Percentiles rank a stretch among this genome's conserved stretches.
Conservation (phyloP, 495 filamentous ascomycete genomes). For the Penicillium tannophilum region DNA sequence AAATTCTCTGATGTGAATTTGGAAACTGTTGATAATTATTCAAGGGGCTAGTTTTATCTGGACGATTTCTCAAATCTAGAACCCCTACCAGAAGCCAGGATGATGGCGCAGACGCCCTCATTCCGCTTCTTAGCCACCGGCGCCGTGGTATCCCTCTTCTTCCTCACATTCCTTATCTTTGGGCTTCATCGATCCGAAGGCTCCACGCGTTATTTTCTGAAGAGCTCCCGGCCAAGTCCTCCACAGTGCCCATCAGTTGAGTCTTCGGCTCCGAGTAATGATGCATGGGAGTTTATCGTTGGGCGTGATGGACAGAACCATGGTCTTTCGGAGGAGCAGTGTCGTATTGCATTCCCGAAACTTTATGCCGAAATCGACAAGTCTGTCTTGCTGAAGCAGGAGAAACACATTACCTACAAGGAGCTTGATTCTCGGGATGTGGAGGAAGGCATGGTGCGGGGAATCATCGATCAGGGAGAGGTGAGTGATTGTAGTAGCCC, state of each 20-base stretch:
- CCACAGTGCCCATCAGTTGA: constrained; percentile 6
- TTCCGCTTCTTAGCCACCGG: constrained; percentile 39
- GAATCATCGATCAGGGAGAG: constrained; percentile 43
- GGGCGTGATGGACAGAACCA: constrained; percentile 41
- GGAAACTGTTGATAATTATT: neutral
- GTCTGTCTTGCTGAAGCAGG: constrained; percentile 25
- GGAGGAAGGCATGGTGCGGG: constrained; percentile 43
- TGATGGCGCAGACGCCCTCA: constrained; percentile 31
- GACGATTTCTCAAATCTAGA: neutral
- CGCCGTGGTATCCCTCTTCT: constrained; percentile 30
- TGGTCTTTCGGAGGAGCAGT: constrained; percentile 44
- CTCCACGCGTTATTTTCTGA: constrained; percentile 26
- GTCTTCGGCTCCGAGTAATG: constrained; percentile 4
- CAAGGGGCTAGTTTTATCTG: neutral
- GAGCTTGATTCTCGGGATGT: constrained; percentile 35
- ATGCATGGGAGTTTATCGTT: constrained; percentile 36
- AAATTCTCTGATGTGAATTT: neutral
- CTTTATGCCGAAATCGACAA: constrained; percentile 48
- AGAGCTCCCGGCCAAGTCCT: constrained; percentile 10
- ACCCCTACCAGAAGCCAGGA: neutral
- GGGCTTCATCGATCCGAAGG: constrained; percentile 18
- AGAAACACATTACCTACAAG: constrained; percentile 28
- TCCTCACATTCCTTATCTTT: constrained; percentile 38
- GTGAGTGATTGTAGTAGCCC: constrained; percentile 20
- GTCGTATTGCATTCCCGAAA: constrained; percentile 46